Evolutionary conservation across 2,329 filamentous ascomycete genomes (phyloP).

Genomic region (Pyrenophora seminiperda): DNA sequence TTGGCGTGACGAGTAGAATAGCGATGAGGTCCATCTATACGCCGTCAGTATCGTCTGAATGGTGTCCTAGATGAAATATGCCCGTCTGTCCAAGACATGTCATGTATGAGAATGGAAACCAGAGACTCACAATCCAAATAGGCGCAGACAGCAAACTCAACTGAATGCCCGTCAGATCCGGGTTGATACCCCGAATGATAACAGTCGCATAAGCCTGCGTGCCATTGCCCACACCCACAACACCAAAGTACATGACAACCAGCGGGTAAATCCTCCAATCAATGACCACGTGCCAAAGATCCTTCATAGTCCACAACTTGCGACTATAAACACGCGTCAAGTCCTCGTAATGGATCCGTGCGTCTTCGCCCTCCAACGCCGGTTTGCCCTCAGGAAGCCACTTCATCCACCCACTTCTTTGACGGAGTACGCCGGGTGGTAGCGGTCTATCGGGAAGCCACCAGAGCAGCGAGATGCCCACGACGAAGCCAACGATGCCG

Average conservation of each 20-base stretch:
- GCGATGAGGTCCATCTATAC: conserved; percentile 81
- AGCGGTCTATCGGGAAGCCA: conserved; percentile 87
- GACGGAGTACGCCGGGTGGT: conserved; percentile 67
- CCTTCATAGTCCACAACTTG: conserved; percentile 72
- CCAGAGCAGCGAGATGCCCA: conserved; percentile 79
- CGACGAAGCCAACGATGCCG: conserved; percentile 72
- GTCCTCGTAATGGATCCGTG: conserved; percentile 80
- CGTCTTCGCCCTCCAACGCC: conserved; percentile 76
- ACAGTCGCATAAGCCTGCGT: conserved; percentile 87
- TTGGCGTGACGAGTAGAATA: conserved; percentile 81
- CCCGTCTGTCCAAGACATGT: too few relatives aligned
- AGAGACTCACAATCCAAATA: conserved; percentile 87
- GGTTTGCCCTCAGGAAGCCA: conserved; percentile 73
- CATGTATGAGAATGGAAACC: too few relatives aligned
- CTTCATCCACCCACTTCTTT: conserved; percentile 59
- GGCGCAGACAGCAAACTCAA: conserved; percentile 85
- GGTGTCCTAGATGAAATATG: too few relatives aligned
- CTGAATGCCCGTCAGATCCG: conserved; percentile 71
- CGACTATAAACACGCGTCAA: conserved; percentile 79
- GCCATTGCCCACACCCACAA: conserved; percentile 89
- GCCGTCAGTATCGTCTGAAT: too few relatives aligned
- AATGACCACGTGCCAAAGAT: conserved; percentile 71
- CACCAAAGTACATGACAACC: conserved; percentile 90
- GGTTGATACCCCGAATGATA: conserved; percentile 81
- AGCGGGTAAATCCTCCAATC: conserved; percentile 92